Evolutionary conservation across 257 asterid species (phyloP).

Genomic region (Ajuga chamaepitys): DNA sequence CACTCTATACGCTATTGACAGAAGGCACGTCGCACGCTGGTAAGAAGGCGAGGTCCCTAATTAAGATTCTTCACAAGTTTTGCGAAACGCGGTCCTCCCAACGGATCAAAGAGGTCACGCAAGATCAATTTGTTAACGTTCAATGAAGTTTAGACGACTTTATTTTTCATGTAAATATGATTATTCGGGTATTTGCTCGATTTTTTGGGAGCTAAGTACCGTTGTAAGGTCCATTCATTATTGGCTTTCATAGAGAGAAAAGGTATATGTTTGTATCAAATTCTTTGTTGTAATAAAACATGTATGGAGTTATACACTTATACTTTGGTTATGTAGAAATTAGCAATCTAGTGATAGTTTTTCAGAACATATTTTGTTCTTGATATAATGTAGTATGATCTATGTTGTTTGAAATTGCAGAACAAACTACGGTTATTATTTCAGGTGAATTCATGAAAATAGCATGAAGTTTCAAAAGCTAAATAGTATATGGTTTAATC

Average conservation of each 20-base stretch:
- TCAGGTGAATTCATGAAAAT: too few relatives aligned
- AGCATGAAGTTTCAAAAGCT: too few relatives aligned
- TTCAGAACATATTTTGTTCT: background rate
- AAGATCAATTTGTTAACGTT: constrained; percentile 34
- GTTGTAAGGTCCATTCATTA: constrained; percentile 3
- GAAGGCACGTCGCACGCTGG: constrained; percentile 59
- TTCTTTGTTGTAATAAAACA: constrained; percentile 15
- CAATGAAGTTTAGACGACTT: constrained; percentile 17
- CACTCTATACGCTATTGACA: constrained; percentile 40
- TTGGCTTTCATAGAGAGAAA: background rate
- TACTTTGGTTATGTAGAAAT: background rate
- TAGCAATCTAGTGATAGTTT: background rate
- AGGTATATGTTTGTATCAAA: background rate
- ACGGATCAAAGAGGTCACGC: constrained; percentile 28
- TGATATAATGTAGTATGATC: too few relatives aligned
- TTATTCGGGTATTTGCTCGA: constrained; percentile 21
- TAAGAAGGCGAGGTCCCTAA: constrained; percentile 46
- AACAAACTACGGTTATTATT: too few relatives aligned
- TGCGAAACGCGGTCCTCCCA: constrained; percentile 36
- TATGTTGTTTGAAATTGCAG: too few relatives aligned
- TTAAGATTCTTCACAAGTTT: constrained; percentile 50
- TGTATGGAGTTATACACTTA: constrained; percentile 6
- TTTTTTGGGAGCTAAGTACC: constrained; percentile 36
- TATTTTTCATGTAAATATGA: background rate
- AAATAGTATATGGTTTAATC: too few relatives aligned